These are phyloP conservation scores for Apocynum venetum DNA, from an alignment of 257 asterid species.

Conservation along the genomic window DNA sequence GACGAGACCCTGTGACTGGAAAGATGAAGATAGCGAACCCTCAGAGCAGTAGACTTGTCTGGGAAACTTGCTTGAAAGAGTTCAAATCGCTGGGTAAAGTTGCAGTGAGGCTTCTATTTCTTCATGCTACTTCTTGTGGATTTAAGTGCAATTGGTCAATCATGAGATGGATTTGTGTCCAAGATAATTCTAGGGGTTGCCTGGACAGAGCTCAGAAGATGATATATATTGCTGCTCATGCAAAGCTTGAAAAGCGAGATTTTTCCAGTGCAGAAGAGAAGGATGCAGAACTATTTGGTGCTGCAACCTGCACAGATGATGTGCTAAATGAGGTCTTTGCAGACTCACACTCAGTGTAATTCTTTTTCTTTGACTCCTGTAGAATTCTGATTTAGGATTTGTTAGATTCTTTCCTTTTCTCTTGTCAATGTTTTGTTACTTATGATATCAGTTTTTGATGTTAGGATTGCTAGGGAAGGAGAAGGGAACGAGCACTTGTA, in stretches of 20 bases:
- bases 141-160: conserved; percentile 52
- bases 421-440: conserved; percentile 27
- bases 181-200: conserved; percentile 42
- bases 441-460: conserved; percentile 29
- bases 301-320: conserved; percentile 45
- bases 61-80: conserved; percentile 82
- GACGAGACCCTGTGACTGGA: conserved; percentile 64
- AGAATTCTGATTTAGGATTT: conserved; percentile 40
- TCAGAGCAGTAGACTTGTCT: conserved; percentile 78
- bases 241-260: conserved; percentile 57
- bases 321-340: conserved; percentile 63
- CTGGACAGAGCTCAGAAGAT: conserved; percentile 68
- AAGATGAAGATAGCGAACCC: conserved; percentile 79
- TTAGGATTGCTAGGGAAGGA: conserved; percentile 28
- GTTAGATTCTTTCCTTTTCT: conserved; percentile 27
- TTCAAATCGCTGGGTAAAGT: conserved; percentile 57
- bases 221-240: conserved; percentile 63
- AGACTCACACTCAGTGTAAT: conserved; percentile 55
- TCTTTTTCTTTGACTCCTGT: conserved; percentile 30
- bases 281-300: conserved; percentile 52
- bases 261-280: conserved; percentile 53
- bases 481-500: conserved; percentile 22
- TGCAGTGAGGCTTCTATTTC: conserved; percentile 84
- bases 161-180: conserved; percentile 44
- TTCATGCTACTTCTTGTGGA: conserved; percentile 70